Percentiles rank a stretch among this genome's conserved stretches.
These are phyloP conservation scores for Mortierella sp. DNA, from an alignment of 371 early-diverging fungal species.

Conservation along the genomic window DNA sequence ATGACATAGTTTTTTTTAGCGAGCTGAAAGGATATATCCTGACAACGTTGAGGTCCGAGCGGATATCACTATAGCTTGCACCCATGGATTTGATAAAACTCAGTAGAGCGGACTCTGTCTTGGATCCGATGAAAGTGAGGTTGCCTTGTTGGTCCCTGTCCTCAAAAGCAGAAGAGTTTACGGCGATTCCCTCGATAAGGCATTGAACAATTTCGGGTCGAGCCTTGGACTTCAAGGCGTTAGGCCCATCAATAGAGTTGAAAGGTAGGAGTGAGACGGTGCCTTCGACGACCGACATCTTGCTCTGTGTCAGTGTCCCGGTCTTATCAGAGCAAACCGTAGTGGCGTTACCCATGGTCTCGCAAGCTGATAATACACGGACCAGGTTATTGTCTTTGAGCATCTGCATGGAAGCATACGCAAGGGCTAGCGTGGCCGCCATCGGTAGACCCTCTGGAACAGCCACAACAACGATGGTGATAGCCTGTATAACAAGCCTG, in stretches of 20 bases:
- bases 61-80: conserved; percentile 68
- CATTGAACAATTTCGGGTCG: conserved; percentile 52
- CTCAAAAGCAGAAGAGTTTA: conserved; percentile 94
- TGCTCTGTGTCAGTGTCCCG: conserved; percentile 90
- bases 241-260: conserved; percentile 45
- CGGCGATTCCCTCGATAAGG: conserved; percentile 73
- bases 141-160: conserved; percentile 81
- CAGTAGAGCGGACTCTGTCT: conserved; percentile 95
- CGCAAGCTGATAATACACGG: conserved; percentile 88
- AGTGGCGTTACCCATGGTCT: conserved; percentile 94
- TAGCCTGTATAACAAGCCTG: conserved; percentile 72
- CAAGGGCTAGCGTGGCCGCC: conserved; percentile 81
- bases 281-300: conserved; percentile 94
- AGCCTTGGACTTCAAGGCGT: conserved; percentile 58
- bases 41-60: conserved; percentile 63
- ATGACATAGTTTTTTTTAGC: conserved; percentile 85
- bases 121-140: conserved; percentile 85
- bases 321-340: conserved; percentile 95
- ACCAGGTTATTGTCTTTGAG: conserved; percentile 92
- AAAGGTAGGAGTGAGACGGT: conserved; percentile 63
- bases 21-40: conserved; percentile 85
- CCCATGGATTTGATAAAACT: conserved; percentile 74
- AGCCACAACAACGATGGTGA: conserved; percentile 82
- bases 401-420: conserved; percentile 86
- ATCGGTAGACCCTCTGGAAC: conserved; percentile 86